A percentile compares a stretch with the other conserved stretches of the same genome.
Conservation (phyloP, 129 eudicot species). For the Saussurea involucrata region DNA sequence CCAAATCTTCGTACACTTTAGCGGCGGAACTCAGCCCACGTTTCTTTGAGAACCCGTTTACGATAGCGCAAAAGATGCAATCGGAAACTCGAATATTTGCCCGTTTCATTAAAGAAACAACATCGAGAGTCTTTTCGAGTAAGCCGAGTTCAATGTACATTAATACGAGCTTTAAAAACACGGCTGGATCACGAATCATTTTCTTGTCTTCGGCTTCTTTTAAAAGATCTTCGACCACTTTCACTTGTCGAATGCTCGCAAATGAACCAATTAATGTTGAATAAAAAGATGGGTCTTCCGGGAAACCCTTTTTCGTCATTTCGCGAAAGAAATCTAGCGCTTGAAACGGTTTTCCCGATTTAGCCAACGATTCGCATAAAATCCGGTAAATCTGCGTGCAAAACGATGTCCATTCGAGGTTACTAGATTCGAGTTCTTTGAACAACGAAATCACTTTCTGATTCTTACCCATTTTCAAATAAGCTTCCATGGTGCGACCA, state of each 20-base stretch:
- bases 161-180: conserved; percentile 68
- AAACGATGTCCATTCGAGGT: conserved; percentile 28
- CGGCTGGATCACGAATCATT: conserved; percentile 78
- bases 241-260: conserved; percentile 46
- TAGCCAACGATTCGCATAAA: conserved; percentile 64
- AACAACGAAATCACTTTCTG: conserved; percentile 53
- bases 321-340: conserved; percentile 67
- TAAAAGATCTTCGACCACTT: conserved; percentile 53
- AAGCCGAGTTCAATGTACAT: conserved; percentile 67
- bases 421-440: conserved; percentile 42
- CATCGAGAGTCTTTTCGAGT: conserved; percentile 64
- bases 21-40: conserved; percentile 51
- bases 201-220: conserved; percentile 66
- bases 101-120: conserved; percentile 59
- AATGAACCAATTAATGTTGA: conserved; percentile 60
- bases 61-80: conserved; percentile 87
- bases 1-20: conserved; percentile 59
- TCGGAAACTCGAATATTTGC: conserved; percentile 59
- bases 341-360: conserved; percentile 45
- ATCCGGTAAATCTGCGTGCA: conserved; percentile 46
- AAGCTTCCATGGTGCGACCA: conserved; percentile 68
- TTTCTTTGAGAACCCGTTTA: conserved; percentile 72
- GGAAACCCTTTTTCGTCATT: conserved; percentile 50
- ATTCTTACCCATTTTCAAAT: conserved; percentile 45
- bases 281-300: conserved; percentile 54